Evolutionary conservation across 192 early-diverging fungal genomes (phyloP), one percentile per base, ranked within the genome.

Genomic region (Oehlia diaphana): DNA sequence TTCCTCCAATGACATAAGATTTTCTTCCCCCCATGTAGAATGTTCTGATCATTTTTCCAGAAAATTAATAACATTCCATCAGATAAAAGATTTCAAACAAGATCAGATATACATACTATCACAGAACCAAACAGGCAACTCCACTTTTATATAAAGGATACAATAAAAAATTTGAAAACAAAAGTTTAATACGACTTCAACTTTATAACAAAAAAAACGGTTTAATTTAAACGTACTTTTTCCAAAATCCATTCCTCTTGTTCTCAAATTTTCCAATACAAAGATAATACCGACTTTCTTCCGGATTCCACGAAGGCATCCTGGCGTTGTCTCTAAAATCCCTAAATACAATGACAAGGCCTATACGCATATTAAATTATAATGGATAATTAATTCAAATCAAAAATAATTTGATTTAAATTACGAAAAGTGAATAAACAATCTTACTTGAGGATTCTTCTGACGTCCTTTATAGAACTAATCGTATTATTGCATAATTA

Each of bases 231-330:
- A 76, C 68, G 1, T 79, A 83, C 82, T 79, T 67, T 83, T 83
- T 58, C 79, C 82, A 74, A 67, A 80, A 78, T 83, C 80, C 49
- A 71, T 61, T 49, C 69, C 69, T 14, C 63, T 23, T 31, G 74
- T 78, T 64, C 61, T 28, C 42, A 83, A 58, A 78, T 78, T 74
- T 39, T 83, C 82, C n/a, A 83, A 64, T 6, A 81, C 75, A 69
- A 83, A 83, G 33, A 80, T 73, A 14, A 83, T 83, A 42, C 58
- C 49, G 2, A 83, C 82, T 63, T 83, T 83, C 42, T 83, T 83
- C 7, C 76, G 53, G 33, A 83, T 66, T 10, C 82, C 82, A 69
- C 61, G 50, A 33, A 83, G 68, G 21, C 75, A 76, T 62, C 77
- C 70, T 4, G 71, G 42, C 4, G 76, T 37, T 23, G 74, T 63